Percentiles rank a stretch among this genome's conserved stretches.
phyloP scores from a whole-genome alignment of 805 yeast genomes.

The Kuraishia capsulata region DNA sequence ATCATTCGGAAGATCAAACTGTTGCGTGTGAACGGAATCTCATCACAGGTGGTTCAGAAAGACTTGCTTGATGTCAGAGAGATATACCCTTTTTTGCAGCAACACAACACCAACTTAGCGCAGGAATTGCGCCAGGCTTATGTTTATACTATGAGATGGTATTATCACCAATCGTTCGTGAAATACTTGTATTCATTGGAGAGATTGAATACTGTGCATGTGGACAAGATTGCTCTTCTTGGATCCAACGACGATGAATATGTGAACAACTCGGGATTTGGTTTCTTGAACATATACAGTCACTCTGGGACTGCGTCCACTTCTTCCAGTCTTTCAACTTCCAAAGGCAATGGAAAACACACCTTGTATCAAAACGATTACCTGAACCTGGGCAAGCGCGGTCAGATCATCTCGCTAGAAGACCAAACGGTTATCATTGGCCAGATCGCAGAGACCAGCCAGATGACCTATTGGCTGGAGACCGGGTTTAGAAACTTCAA shows the following conservation, averaged over 20 bases:
- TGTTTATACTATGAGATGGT: slow-evolving; percentile 87
- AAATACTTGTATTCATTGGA: slow-evolving; percentile 69
- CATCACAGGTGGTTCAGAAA: slow-evolving; percentile 70
- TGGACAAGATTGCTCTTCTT: slow-evolving; percentile 48
- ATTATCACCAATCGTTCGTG: slow-evolving; percentile 70
- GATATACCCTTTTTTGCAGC: slow-evolving; percentile 44
- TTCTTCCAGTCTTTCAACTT: not conserved
- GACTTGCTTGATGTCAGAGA: slow-evolving; percentile 56
- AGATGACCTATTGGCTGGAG: slow-evolving; percentile 60
- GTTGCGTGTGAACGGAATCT: slow-evolving; percentile 54
- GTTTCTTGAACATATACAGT: slow-evolving; percentile 5
- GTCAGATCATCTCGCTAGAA: slow-evolving; percentile 43
- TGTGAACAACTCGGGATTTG: not conserved
- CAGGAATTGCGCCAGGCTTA: slow-evolving; percentile 72
- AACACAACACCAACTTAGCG: slow-evolving; percentile 54
- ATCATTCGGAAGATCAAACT: slow-evolving; percentile 55
- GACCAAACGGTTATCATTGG: slow-evolving; percentile 66
- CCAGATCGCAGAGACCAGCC: slow-evolving; percentile 75
- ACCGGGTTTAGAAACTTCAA: slow-evolving; percentile 65
- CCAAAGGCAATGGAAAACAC: not conserved
- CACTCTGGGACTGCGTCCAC: slow-evolving; percentile 1
- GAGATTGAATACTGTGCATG: slow-evolving; percentile 42
- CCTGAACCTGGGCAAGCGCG: slow-evolving; percentile 47
- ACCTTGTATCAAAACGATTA: slow-evolving; percentile 37
- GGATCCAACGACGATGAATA: slow-evolving; percentile 23